Base-by-base conservation (phyloP, 129 eudicot genomes). In the Kitagawia praeruptora region DNA sequence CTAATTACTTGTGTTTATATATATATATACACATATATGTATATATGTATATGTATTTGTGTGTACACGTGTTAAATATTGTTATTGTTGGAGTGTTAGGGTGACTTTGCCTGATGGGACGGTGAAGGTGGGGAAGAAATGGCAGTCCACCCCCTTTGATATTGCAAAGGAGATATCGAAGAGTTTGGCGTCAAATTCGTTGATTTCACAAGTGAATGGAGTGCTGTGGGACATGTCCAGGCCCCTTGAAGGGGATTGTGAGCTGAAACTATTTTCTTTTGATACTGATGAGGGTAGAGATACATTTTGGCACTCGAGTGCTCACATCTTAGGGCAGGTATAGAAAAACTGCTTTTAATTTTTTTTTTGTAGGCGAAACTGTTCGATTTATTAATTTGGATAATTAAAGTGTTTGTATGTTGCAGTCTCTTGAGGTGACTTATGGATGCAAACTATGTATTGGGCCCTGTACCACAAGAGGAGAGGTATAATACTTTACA, bases 251-350 rank as follows among this genome's bases (percentile, higher is more conserved):
- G 86, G 88, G 0, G 96, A 92, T n/a, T 92, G 99, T 63, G 83
- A 90, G 54, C 86, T 96, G 10, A 86, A 86, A 81, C 78, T 96
- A 9, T 96, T 85, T 78, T 92, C 88, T 0, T 90, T 96, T 69
- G 99, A 96, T 0, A 83, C 79, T 54, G 92, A 92, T 28, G 89
- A 88, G 79, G 98, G 96, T 5, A 88, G 97, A 31, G 97, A 96
- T 74, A 96, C 99, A 0, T 89, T 92, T 76, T 96, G 99, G 99
- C 98, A 96, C 77, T 92, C 99, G 4, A 92, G 97, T 83, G 99
- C 99, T n/a, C 99, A 96, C 84, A 96, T 96, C 83, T 97, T 90
- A 48, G 98, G 97, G 21, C 91, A 92, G 97, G 98, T 37, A 67
- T 19, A 2, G 39, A 44, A 25, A 21, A 19, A 21, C 70, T 58